Percentiles rank a stretch among this genome's conserved stretches.
Evolutionary conservation across 73 alveolate species (phyloP).

Genomic region (Symbiodinium pilosum): DNA sequence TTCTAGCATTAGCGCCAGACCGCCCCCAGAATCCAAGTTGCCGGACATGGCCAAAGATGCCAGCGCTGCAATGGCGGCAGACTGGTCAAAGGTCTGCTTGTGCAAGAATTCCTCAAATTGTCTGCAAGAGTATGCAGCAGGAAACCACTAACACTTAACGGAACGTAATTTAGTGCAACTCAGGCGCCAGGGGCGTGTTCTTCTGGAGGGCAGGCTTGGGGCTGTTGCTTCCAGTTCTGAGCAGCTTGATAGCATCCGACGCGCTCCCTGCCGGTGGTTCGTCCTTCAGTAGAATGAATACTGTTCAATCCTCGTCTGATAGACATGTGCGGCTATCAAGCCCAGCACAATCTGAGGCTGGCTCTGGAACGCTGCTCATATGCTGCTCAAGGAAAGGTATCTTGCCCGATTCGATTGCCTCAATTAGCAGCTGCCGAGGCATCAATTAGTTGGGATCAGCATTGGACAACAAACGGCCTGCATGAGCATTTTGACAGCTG

Average conservation of each 20-base stretch:
- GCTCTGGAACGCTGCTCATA: neutral
- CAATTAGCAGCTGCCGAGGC: neutral
- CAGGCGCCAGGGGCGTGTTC: neutral
- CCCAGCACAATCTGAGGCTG: neutral
- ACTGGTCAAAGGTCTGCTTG: slow-evolving; percentile 91
- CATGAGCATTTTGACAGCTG: slow-evolving; percentile 83
- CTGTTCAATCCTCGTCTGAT: no score
- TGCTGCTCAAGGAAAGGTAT: slow-evolving; percentile 84
- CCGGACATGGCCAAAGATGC: slow-evolving; percentile 71
- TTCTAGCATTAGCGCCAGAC: slow-evolving; percentile 54
- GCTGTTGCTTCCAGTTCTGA: neutral
- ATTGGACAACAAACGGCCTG: slow-evolving; percentile 41
- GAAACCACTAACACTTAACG: no score
- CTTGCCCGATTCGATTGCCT: slow-evolving; percentile 80
- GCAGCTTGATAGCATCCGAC: neutral
- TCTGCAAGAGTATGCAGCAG: no score
- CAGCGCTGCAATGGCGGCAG: slow-evolving; percentile 73
- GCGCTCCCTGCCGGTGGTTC: slow-evolving; percentile 26
- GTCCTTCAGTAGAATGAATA: neutral
- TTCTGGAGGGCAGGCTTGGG: neutral
- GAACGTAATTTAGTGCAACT: no score
- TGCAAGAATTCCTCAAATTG: slow-evolving; percentile 34
- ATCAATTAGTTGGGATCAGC: no score
- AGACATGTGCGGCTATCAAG: neutral
- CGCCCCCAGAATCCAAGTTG: neutral